Conservation (phyloP, 495 filamentous ascomycete genomes). For the Staphylotrichum longicolle region DNA sequence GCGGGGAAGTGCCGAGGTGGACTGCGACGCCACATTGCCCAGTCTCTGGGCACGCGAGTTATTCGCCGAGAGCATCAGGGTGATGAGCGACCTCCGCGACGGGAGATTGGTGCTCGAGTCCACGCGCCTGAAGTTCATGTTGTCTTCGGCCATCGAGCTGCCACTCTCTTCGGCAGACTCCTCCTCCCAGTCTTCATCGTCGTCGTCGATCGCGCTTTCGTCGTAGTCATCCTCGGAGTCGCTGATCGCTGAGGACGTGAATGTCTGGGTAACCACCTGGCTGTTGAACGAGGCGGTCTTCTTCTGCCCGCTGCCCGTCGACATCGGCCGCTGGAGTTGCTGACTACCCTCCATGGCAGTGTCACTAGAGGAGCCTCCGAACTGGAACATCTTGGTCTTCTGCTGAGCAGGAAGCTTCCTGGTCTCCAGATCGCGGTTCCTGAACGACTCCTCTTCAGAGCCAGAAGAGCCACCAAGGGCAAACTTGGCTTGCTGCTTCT, state of each 20-base stretch:
- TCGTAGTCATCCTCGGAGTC: slow-evolving; percentile 70
- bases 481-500: slow-evolving; percentile 54
- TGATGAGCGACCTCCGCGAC: slow-evolving; percentile 84
- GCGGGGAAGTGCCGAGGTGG: slow-evolving; percentile 73
- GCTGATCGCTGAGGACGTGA: slow-evolving; percentile 58
- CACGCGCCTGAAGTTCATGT: slow-evolving; percentile 79
- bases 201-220: slow-evolving; percentile 84
- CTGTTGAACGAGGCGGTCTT: slow-evolving; percentile 87
- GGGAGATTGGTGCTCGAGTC: slow-evolving; percentile 83
- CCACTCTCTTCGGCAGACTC: slow-evolving; percentile 89
- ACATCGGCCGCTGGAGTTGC: slow-evolving; percentile 42
- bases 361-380: slow-evolving; percentile 81
- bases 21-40: slow-evolving; percentile 66
- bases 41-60: slow-evolving; percentile 63
- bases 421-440: slow-evolving; percentile 44
- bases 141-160: slow-evolving; percentile 75
- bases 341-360: slow-evolving; percentile 76
- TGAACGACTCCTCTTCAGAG: slow-evolving; percentile 45
- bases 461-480: slow-evolving; percentile 55
- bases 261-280: slow-evolving; percentile 64
- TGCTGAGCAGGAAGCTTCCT: slow-evolving; percentile 52
- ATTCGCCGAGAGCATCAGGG: slow-evolving; percentile 78
- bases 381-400: slow-evolving; percentile 72
- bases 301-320: slow-evolving; percentile 52
- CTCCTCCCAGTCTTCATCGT: slow-evolving; percentile 85